phyloP scores from a whole-genome alignment of 495 filamentous ascomycete genomes.

The Neurospora sp. region DNA sequence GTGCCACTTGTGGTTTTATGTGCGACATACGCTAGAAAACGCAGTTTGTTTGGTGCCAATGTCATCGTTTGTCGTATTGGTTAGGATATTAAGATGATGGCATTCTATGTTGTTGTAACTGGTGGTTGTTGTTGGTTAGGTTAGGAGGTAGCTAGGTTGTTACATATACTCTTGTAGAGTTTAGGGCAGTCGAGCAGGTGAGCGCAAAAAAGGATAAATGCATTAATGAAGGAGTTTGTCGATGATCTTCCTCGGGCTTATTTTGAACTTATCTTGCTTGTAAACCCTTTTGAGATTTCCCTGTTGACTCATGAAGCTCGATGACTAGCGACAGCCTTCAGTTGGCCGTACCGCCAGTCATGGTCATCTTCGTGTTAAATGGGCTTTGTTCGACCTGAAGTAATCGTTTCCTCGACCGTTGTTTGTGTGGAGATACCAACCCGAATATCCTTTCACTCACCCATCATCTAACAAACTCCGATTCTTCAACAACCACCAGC shows the following conservation, averaged over 20 bases:
- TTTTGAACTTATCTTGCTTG: background rate
- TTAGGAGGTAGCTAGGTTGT: background rate
- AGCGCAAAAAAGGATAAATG: background rate
- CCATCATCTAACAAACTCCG: background rate
- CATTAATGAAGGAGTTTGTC: background rate
- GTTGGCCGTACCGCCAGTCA: background rate
- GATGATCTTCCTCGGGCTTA: background rate
- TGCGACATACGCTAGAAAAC: background rate
- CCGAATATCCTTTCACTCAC: background rate
- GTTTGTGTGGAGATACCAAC: background rate
- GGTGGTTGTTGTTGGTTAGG: background rate
- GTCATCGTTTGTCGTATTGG: background rate
- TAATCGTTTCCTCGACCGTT: background rate
- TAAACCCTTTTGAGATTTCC: background rate
- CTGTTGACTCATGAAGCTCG: background rate
- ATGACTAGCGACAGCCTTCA: background rate
- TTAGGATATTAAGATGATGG: background rate
- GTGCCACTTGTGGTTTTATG: background rate
- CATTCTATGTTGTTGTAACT: background rate
- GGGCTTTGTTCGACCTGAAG: background rate
- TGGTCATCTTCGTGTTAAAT: background rate
- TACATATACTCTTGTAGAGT: background rate
- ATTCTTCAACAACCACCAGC: background rate
- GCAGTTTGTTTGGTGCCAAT: background rate
- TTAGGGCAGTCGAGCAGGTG: background rate